These are phyloP conservation scores for Brassica incana DNA, from an alignment of 345 rosid species.

Conservation along the genomic window DNA sequence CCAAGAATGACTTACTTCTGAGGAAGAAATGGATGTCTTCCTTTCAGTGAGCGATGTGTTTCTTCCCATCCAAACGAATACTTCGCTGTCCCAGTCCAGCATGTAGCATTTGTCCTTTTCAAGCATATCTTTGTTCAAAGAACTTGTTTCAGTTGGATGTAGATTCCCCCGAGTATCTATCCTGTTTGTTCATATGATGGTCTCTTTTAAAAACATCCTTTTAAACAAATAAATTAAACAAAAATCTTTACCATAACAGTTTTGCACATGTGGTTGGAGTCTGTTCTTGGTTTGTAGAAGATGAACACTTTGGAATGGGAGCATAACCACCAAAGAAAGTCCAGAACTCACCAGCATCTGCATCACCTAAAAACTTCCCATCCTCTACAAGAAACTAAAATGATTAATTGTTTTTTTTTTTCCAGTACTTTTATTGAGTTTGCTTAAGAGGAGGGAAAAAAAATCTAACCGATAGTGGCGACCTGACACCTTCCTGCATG, in stretches of 20 bases:
- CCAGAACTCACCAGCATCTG: slow-evolving; percentile 93
- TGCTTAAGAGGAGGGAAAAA: background rate
- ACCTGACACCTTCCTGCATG: slow-evolving; percentile 79
- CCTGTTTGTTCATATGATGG: slow-evolving; percentile 46
- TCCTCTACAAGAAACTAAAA: slow-evolving; percentile 60
- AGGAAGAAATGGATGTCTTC: slow-evolving; percentile 64
- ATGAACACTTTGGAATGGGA: slow-evolving; percentile 68
- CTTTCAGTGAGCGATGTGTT: slow-evolving; percentile 61
- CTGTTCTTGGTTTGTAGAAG: slow-evolving; percentile 43
- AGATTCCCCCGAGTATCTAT: slow-evolving; percentile 59
- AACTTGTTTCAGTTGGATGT: slow-evolving; percentile 46
- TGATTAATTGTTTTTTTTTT: slow-evolving; percentile 11
- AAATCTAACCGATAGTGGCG: slow-evolving; percentile 67
- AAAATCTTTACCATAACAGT: slow-evolving; percentile 56
- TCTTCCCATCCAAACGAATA: slow-evolving; percentile 90
- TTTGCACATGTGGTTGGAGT: slow-evolving; percentile 43
- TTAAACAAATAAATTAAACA: background rate
- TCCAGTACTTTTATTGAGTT: background rate
- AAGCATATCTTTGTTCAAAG: slow-evolving; percentile 59
- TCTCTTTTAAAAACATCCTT: background rate
- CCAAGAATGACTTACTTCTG: slow-evolving; percentile 54
- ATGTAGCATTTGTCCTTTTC: slow-evolving; percentile 71
- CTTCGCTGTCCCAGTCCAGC: slow-evolving; percentile 66
- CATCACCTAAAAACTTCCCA: slow-evolving; percentile 79
- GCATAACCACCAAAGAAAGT: slow-evolving; percentile 94